Evolutionary conservation across 768 basidiomycete species (phyloP).

Genomic region (Hemileccinum impolitum): DNA sequence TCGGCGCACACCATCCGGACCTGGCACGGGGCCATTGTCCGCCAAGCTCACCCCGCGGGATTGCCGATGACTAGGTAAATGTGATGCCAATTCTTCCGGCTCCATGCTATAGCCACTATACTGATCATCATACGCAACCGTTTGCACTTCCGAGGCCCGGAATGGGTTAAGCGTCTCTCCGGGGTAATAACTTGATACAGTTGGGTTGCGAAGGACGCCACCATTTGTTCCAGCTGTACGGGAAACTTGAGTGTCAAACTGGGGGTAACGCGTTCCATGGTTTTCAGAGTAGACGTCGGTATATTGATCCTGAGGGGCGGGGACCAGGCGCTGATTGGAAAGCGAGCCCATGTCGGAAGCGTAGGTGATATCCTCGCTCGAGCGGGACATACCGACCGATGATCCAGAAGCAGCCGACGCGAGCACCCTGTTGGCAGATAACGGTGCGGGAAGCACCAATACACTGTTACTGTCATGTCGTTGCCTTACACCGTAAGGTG

Average conservation of each 20-base stretch:
- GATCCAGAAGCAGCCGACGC: constrained; percentile 41
- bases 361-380: constrained; percentile 40
- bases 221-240: constrained; percentile 36
- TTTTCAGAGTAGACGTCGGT: constrained; percentile 22
- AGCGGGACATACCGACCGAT: constrained; percentile 44
- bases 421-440: constrained; percentile 55
- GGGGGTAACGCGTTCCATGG: constrained; percentile 20
- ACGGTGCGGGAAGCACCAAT: constrained; percentile 72
- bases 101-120: constrained; percentile 32
- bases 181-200: constrained; percentile 37
- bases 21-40: constrained; percentile 82
- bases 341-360: constrained; percentile 34
- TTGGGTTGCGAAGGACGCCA: constrained; percentile 39
- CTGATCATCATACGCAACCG: constrained; percentile 38
- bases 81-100: constrained; percentile 34
- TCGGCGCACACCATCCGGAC: constrained; percentile 72
- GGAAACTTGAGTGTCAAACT: constrained; percentile 41
- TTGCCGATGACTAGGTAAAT: constrained; percentile 13
- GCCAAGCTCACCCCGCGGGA: constrained; percentile 72
- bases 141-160: constrained; percentile 43
- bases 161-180: constrained; percentile 58
- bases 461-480: constrained; percentile 69
- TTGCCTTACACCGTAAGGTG: constrained; percentile 41
- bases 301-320: constrained; percentile 35
- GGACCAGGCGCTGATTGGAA: constrained; percentile 44